phyloP scores from a whole-genome alignment of 495 filamentous ascomycete genomes.

The Bombardia bombarda region DNA sequence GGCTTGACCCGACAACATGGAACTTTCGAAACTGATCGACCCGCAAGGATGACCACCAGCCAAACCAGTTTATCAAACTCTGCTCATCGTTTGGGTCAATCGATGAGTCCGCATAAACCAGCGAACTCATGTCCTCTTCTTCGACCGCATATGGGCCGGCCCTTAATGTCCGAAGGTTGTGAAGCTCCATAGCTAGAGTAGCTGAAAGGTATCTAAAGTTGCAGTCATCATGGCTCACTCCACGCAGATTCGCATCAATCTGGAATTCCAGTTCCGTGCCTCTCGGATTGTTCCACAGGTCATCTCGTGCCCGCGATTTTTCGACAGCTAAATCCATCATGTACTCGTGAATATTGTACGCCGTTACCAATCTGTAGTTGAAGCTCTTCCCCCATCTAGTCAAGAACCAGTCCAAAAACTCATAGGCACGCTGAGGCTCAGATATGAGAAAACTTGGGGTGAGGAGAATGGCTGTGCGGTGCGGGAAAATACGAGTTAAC shows the following conservation, averaged over 20 bases:
- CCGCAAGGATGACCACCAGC: conserved; percentile 41
- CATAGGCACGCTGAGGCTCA: conserved; percentile 39
- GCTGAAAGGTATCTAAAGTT: conserved; percentile 16
- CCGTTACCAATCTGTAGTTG: conserved; percentile 23
- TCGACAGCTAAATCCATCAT: conserved; percentile 30
- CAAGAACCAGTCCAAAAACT: conserved; percentile 53
- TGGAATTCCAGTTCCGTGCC: conserved; percentile 8
- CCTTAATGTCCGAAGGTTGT: conserved; percentile 3
- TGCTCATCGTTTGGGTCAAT: conserved; percentile 48
- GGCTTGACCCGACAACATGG: conserved; percentile 36
- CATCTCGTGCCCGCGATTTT: conserved; percentile 26
- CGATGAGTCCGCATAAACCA: conserved; percentile 31
- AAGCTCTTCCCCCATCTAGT: conserved; percentile 14
- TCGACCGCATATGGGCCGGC: conserved; percentile 8
- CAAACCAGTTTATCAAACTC: conserved; percentile 45
- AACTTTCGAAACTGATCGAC: conserved; percentile 40
- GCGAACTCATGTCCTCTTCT: conserved; percentile 26
- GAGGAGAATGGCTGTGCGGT: conserved; percentile 49
- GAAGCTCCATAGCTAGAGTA: conserved; percentile 16
- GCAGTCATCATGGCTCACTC: conserved; percentile 18
- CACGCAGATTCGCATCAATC: conserved; percentile 12
- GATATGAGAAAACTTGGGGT: conserved; percentile 55
- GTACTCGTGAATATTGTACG: conserved; percentile 35
- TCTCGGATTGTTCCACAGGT: conserved; percentile 5
- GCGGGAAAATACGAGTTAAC: conserved; percentile 48